These are phyloP conservation scores for Halophytophthora batemanensis DNA, from an alignment of 352 stramenopile genomes.

Conservation along the genomic window DNA sequence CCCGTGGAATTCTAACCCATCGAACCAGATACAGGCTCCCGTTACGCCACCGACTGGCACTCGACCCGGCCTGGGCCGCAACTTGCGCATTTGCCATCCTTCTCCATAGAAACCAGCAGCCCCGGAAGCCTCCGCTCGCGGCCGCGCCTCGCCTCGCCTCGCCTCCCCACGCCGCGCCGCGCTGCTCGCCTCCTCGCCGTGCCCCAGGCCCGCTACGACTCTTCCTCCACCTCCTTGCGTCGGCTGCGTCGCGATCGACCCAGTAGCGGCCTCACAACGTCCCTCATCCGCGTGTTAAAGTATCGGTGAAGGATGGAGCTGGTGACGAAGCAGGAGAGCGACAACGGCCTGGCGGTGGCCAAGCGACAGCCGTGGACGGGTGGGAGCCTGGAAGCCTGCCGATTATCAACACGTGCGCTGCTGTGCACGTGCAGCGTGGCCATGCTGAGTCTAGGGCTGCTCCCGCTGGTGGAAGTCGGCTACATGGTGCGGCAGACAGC, in stretches of 20 bases:
- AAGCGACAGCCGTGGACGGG: neutral
- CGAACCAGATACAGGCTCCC: no score
- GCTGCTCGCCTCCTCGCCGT: no score
- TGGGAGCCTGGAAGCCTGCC: neutral
- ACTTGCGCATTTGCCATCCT: neutral
- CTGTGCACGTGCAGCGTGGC: slow-evolving; percentile 18
- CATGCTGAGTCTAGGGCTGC: slow-evolving; percentile 21
- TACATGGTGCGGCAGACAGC: slow-evolving; percentile 7
- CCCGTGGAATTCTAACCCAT: no score
- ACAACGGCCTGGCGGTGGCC: neutral
- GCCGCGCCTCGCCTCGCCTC: no score
- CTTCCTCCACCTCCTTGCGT: no score
- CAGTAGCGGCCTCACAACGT: no score
- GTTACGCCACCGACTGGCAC: no score
- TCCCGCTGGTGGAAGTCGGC: slow-evolving; percentile 30
- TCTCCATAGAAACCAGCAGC: neutral
- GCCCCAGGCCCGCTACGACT: no score
- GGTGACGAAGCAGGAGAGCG: no score
- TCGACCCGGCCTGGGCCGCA: neutral
- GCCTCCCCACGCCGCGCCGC: no score
- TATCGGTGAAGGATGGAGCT: neutral
- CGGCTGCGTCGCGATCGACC: no score
- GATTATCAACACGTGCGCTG: neutral
- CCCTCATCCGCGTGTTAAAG: no score
- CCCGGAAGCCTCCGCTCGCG: neutral